Evolutionary conservation across 1,284 basidiomycete genomes (phyloP).

Genomic region (Sporisorium exsertum): DNA sequence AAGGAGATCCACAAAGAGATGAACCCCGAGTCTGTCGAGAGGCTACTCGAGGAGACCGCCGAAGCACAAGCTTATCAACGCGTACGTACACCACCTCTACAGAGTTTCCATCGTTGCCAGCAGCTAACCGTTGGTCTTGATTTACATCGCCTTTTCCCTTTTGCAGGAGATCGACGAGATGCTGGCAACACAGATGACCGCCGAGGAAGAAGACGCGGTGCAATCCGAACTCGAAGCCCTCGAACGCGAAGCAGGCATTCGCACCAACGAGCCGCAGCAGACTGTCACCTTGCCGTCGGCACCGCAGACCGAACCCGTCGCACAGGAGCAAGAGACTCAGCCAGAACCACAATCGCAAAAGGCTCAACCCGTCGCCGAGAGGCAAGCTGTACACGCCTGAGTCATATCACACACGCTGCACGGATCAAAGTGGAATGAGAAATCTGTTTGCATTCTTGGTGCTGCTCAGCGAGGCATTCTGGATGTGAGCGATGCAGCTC

Average conservation of each 20-base stretch:
- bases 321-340: slow-evolving; percentile 15
- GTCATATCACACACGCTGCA: not conserved
- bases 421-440: not conserved
- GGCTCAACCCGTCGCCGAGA: slow-evolving; percentile 16
- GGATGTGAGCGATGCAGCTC: slow-evolving; percentile 27
- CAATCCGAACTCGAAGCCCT: slow-evolving; percentile 75
- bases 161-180: slow-evolving; percentile 88
- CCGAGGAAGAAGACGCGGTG: slow-evolving; percentile 93
- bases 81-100: no score
- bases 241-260: slow-evolving; percentile 44
- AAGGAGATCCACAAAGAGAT: slow-evolving; percentile 94
- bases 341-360: slow-evolving; percentile 17
- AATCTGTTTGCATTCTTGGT: not conserved
- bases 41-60: slow-evolving; percentile 87
- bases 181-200: slow-evolving; percentile 81
- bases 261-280: slow-evolving; percentile 18
- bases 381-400: slow-evolving; percentile 34
- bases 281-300: slow-evolving; percentile 31
- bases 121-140: no score
- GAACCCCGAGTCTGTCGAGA: slow-evolving; percentile 91
- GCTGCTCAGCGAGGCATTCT: slow-evolving; percentile 9
- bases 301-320: slow-evolving; percentile 42
- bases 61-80: slow-evolving; percentile 90
- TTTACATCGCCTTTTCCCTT: no score
- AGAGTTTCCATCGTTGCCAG: no score